Percentiles rank a stretch among this genome's conserved stretches.
Conservation (phyloP, 495 filamentous ascomycete genomes). For the Aspergillus mulundensis region DNA sequence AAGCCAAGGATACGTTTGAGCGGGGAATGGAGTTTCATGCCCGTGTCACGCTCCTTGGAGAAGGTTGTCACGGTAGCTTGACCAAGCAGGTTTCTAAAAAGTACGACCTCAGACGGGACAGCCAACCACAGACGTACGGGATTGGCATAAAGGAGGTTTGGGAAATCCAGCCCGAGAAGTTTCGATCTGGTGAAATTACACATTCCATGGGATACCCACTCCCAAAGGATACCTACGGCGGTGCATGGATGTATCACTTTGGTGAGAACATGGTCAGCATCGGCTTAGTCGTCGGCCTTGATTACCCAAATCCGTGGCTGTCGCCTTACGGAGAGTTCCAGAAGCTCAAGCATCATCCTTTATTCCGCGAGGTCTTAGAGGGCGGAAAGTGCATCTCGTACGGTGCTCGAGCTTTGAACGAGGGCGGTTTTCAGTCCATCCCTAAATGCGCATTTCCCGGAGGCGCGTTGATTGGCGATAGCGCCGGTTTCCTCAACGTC, state of each 20-base stretch:
- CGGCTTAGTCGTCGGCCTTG: conserved; percentile 88
- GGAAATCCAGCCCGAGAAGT: conserved; percentile 93
- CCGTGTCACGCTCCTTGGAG: conserved; percentile 84
- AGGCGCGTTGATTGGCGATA: conserved; percentile 92
- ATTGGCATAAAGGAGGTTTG: conserved; percentile 95
- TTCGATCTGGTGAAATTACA: conserved; percentile 74
- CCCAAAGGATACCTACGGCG: conserved; percentile 85
- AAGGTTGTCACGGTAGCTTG: conserved; percentile 95
- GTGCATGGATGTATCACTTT: conserved; percentile 98
- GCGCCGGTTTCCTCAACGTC: conserved; percentile 94
- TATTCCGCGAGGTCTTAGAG: conserved; percentile 76
- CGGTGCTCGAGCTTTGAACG: conserved; percentile 85
- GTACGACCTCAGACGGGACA: conserved; percentile 84
- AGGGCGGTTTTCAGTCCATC: conserved; percentile 96
- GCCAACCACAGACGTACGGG: conserved; percentile 91
- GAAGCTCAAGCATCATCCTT: conserved; percentile 95
- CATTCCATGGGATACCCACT: conserved; percentile 96
- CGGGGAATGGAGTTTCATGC: conserved; percentile 99
- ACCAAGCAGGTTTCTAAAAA: conserved; percentile 95
- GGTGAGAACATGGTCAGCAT: conserved; percentile 95
- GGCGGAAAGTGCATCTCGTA: conserved; percentile 98
- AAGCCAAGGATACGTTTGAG: conserved; percentile 88
- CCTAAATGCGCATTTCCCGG: conserved; percentile 95
- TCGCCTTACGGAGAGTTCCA: conserved; percentile 96
- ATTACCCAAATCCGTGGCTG: conserved; percentile 96